A percentile compares a stretch with the other conserved stretches of the same genome.
Evolutionary conservation across 1,284 basidiomycete genomes (phyloP).

Genomic region (Trichosporon sp.): DNA sequence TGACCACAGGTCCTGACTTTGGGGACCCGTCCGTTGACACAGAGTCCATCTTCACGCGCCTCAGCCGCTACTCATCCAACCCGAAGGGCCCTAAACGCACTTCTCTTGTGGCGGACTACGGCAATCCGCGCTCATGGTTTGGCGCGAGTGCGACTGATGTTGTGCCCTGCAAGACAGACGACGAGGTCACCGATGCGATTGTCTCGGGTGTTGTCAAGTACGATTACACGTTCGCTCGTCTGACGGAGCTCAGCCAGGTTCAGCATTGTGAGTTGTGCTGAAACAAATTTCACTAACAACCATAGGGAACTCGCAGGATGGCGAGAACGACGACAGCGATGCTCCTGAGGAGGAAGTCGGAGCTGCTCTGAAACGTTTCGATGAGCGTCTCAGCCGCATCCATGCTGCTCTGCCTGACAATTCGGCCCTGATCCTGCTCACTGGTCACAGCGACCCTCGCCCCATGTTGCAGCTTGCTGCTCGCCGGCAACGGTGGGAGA

Average conservation of each 20-base stretch:
- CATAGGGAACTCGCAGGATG: slow-evolving; percentile 25
- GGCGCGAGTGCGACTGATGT: slow-evolving; percentile 76
- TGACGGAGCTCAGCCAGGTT: slow-evolving; percentile 73
- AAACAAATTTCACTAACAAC: background rate
- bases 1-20: slow-evolving; percentile 66
- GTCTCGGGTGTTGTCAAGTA: slow-evolving; percentile 66
- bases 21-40: slow-evolving; percentile 76
- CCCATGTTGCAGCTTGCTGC: slow-evolving; percentile 70
- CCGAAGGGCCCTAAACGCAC: slow-evolving; percentile 57
- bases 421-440: slow-evolving; percentile 79
- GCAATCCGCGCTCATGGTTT: slow-evolving; percentile 76
- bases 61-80: slow-evolving; percentile 60
- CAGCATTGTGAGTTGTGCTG: slow-evolving; percentile 69
- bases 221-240: slow-evolving; percentile 77
- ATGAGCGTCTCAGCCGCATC: slow-evolving; percentile 65
- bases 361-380: slow-evolving; percentile 58
- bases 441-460: slow-evolving; percentile 82
- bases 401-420: slow-evolving; percentile 71
- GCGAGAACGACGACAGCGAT: slow-evolving; percentile 3
- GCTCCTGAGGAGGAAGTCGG: slow-evolving; percentile 27
- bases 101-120: slow-evolving; percentile 78
- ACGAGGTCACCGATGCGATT: slow-evolving; percentile 68
- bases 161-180: slow-evolving; percentile 72
- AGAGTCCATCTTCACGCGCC: slow-evolving; percentile 82
- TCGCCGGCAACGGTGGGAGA: slow-evolving; percentile 72